Base-by-base conservation (phyloP, 805 yeast species). In the Candida anglica region DNA sequence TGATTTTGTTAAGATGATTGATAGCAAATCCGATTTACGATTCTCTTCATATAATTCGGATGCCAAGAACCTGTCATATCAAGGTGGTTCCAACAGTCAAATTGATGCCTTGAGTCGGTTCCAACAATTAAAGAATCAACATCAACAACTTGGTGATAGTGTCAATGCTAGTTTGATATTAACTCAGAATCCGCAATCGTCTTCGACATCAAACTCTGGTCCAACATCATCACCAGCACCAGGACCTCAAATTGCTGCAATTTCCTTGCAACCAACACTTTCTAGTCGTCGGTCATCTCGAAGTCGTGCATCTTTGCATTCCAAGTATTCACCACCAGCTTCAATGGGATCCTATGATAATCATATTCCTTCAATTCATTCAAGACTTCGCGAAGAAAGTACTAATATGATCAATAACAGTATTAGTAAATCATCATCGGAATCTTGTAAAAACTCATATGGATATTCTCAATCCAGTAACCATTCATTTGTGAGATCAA, bases 1-100 rank as follows among this genome's bases (percentile, higher is more conserved):
- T 38, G 85, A 81, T 32, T 85, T 85, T 62, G 82, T 85, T 29
- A 68, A 73, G 42, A 64, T 82, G 69, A 74, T 85, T 28, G 93
- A 85, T 42, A 74, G 77, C 29, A 78, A 76, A 45, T 64, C 70
- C 6, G 84, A 77, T 27, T 55, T 78, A 16, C 64, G 73, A 26
- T 47, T 66, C 34, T 46, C 46, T 15, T 41, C 44, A 5, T 51
- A 50, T 36, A 32, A 25, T 17, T 29, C 37, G 6, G 43, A 42
- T 13, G 42, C 39, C 5, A 38, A 46, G 3, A 34, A 43, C 14
- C 32, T 41, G 15, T 39, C 38, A 6, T 39, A 40, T 14, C 48
- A 45, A 6, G 41, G 35, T 32, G 51, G 50, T 2, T 40, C 48
- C 31, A 42, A 39, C 28, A 39, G 53, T 23, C 56, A 51, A 26